Conservation (phyloP, 257 asterid species). For the Przewalskia tangutica region DNA sequence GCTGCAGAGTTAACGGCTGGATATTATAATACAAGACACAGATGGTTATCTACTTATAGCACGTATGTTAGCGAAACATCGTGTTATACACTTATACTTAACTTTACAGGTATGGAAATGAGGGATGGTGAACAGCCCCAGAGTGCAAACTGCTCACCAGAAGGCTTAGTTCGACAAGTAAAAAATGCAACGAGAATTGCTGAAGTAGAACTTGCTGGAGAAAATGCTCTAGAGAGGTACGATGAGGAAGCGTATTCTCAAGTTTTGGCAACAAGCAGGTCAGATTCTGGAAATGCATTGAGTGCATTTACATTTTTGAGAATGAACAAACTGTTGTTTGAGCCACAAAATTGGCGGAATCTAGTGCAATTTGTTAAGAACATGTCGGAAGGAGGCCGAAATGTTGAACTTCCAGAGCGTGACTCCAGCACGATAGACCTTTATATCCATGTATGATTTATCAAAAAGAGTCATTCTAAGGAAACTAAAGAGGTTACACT, state of each 20-base stretch:
- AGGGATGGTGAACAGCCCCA: constrained; percentile 68
- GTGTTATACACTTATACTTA: constrained; percentile 50
- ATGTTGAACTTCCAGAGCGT: constrained; percentile 36
- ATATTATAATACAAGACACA: constrained; percentile 65
- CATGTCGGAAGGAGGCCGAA: constrained; percentile 63
- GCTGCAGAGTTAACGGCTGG: constrained; percentile 91
- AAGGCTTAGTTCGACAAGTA: constrained; percentile 80
- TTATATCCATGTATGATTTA: constrained; percentile 40
- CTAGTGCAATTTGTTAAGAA: constrained; percentile 57
- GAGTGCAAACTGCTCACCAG: constrained; percentile 67
- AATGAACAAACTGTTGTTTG: constrained; percentile 71
- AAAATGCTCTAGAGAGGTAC: constrained; percentile 84
- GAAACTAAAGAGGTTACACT: constrained; percentile 41
- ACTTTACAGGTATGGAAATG: constrained; percentile 93
- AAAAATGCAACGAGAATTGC: constrained; percentile 60
- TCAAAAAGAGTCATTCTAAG: constrained; percentile 23
- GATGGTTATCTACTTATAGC: constrained; percentile 85
- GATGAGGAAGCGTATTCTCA: constrained; percentile 60
- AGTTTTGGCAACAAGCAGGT: constrained; percentile 56
- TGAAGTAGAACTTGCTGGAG: constrained; percentile 65
- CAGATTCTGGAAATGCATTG: constrained; percentile 55
- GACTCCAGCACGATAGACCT: constrained; percentile 60
- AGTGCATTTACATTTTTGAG: constrained; percentile 72
- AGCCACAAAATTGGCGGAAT: constrained; percentile 65
- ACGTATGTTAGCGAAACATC: constrained; percentile 56